Conservation (phyloP, 1,284 basidiomycete genomes). For the Taiwanofungus camphoratus region DNA sequence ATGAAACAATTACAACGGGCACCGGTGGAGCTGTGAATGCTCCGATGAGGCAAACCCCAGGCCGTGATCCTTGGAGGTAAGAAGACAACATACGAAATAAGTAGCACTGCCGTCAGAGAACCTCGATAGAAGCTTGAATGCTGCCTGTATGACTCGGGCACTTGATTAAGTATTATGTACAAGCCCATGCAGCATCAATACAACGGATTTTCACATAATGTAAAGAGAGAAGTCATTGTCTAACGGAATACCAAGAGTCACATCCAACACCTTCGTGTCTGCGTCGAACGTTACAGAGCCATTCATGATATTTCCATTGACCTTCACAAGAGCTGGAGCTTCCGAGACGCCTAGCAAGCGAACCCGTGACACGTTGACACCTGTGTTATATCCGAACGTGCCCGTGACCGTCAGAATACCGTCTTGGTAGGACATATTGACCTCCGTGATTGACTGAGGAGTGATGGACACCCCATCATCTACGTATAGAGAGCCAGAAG, state of each 20-base stretch:
- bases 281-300: slow-evolving; percentile 28
- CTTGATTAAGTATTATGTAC: neutral
- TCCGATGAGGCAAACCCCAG: too few relatives aligned
- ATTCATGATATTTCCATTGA: slow-evolving; percentile 28
- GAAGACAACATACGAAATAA: too few relatives aligned
- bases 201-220: slow-evolving; percentile 9
- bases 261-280: slow-evolving; percentile 35
- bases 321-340: slow-evolving; percentile 29
- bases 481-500: slow-evolving; percentile 49
- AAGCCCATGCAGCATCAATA: neutral
- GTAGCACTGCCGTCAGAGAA: too few relatives aligned
- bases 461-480: slow-evolving; percentile 59
- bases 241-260: slow-evolving; percentile 33
- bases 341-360: slow-evolving; percentile 37
- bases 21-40: too few relatives aligned
- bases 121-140: too few relatives aligned
- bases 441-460: slow-evolving; percentile 36
- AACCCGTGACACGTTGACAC: slow-evolving; percentile 40
- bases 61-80: too few relatives aligned
- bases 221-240: slow-evolving; percentile 31
- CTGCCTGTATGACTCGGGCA: too few relatives aligned
- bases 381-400: slow-evolving; percentile 40
- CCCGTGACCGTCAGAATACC: slow-evolving; percentile 43
- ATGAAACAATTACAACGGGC: too few relatives aligned
- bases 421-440: slow-evolving; percentile 39